Evolutionary conservation across 2,329 filamentous ascomycete species (phyloP), one percentile per base, ranked within the genome.

Genomic region (Westerdykella aurantiaca): DNA sequence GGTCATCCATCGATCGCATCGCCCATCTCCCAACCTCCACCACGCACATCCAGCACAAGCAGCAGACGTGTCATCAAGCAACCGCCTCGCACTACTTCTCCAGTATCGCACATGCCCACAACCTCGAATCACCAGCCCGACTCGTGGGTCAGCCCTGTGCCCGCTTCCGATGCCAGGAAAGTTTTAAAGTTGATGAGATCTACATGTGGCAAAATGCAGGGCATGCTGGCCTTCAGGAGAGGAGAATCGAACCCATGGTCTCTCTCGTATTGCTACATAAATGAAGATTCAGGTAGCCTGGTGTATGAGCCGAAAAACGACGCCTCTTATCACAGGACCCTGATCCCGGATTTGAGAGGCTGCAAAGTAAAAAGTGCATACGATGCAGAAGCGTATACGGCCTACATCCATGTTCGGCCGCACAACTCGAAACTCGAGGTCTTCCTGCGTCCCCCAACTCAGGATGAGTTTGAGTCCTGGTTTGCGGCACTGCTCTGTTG

Each of bases 401-500:
- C 73, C 12, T 74, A 74, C 49, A 70, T 77, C 40, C 71, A 76
- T 49, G 67, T 77, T 31, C 64, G 79, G 72, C 40, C 75, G 42
- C 71, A 76, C 42, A 74, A 78, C 37, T 73, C 75, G 21, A 76
- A 76, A 6, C 64, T 80, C 18, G 78, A 86, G 50, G 70, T 88
- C 35, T 71, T 85, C 42, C 69, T 93, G 45, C 78, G 82, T 31
- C 84, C 87, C 12, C 64, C 79, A 7, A 75, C 76, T 2, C 67
- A 77, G 25, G 78, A 82, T 16, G 85, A 91, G 57, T 80, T 84
- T 51, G 85, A 91, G 54, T 73, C 83, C 17, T 93, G 87, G 87
- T 79, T 90, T 44, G 87, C 87, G 12, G 86, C 86, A 6, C 67
- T 93, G 37, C 73, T 91, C 25, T 88, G 84, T 61, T 93, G 87